Conservation (phyloP, 208 protist species). For the Polymyxa betae region DNA sequence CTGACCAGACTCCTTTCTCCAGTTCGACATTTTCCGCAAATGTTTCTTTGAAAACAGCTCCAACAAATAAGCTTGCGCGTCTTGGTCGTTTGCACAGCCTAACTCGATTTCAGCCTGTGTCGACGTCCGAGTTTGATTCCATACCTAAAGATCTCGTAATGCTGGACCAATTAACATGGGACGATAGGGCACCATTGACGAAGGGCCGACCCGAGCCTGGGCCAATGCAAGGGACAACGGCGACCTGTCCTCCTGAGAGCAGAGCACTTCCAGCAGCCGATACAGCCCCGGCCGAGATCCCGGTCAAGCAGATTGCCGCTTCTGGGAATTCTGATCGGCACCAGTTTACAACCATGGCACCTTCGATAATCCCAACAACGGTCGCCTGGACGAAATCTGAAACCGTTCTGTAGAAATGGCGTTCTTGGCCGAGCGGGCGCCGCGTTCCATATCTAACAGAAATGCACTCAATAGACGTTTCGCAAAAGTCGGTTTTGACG, state of each 20-base stretch:
- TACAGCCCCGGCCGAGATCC: constrained; percentile 27
- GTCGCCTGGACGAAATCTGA: constrained; percentile 6
- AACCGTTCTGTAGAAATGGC: not conserved
- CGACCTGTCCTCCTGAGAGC: not conserved
- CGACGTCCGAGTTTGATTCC: not conserved
- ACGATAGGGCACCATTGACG: not conserved
- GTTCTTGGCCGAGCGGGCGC: constrained; percentile 2
- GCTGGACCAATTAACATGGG: not conserved
- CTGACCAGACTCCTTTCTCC: not conserved
- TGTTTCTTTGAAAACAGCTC: constrained; percentile 21
- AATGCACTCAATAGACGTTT: not conserved
- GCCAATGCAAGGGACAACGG: constrained; percentile 31
- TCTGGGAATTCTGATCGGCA: not conserved
- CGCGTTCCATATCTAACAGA: not conserved
- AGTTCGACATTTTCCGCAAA: not conserved
- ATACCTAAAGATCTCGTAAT: constrained; percentile 34
- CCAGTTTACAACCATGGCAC: constrained; percentile 41
- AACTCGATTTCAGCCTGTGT: not conserved
- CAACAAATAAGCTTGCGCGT: not conserved
- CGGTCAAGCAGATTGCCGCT: not conserved
- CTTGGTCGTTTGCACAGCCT: too few relatives aligned
- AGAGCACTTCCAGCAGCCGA: not conserved
- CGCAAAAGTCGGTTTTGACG: not conserved
- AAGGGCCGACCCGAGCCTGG: not conserved
- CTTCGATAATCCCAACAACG: constrained; percentile 9